phyloP scores from a whole-genome alignment of 1,284 basidiomycete species.

The Phlebopus sp. region DNA sequence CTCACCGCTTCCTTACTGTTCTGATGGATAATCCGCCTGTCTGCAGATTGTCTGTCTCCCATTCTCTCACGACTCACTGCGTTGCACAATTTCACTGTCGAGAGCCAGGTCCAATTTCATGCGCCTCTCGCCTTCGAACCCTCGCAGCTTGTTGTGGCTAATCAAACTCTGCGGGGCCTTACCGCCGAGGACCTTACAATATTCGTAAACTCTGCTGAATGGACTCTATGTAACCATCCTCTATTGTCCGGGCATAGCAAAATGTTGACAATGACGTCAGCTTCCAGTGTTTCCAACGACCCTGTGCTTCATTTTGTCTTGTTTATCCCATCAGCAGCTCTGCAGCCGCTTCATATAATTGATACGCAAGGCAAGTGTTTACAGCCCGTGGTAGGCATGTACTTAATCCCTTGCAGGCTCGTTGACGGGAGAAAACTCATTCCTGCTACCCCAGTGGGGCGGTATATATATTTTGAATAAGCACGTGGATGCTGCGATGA shows the following conservation, averaged over 20 bases:
- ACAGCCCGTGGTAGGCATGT: slow-evolving; percentile 7
- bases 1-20: slow-evolving; percentile 8
- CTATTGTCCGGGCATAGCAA: neutral
- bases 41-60: slow-evolving; percentile 67
- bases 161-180: slow-evolving; percentile 51
- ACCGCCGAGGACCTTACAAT: slow-evolving; percentile 81
- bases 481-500: slow-evolving; percentile 29
- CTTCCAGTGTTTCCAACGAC: slow-evolving; percentile 82
- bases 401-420: slow-evolving; percentile 33
- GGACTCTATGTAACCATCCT: slow-evolving; percentile 75
- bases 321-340: slow-evolving; percentile 75
- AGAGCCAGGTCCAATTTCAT: slow-evolving; percentile 92
- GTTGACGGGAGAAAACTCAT: slow-evolving; percentile 57
- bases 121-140: slow-evolving; percentile 87
- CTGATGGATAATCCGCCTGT: slow-evolving; percentile 14
- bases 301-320: slow-evolving; percentile 92
- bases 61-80: slow-evolving; percentile 57
- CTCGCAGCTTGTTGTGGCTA: slow-evolving; percentile 30
- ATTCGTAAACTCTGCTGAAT: slow-evolving; percentile 95
- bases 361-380: slow-evolving; percentile 48
- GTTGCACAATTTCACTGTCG: slow-evolving; percentile 88
- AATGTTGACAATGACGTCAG: slow-evolving; percentile 37
- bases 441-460: slow-evolving; percentile 95
- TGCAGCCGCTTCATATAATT: slow-evolving; percentile 72
- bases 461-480: slow-evolving; percentile 83